Evolutionary conservation across 2,329 filamentous ascomycete genomes (phyloP).

Genomic region (Alternaria novae-zelandiae): DNA sequence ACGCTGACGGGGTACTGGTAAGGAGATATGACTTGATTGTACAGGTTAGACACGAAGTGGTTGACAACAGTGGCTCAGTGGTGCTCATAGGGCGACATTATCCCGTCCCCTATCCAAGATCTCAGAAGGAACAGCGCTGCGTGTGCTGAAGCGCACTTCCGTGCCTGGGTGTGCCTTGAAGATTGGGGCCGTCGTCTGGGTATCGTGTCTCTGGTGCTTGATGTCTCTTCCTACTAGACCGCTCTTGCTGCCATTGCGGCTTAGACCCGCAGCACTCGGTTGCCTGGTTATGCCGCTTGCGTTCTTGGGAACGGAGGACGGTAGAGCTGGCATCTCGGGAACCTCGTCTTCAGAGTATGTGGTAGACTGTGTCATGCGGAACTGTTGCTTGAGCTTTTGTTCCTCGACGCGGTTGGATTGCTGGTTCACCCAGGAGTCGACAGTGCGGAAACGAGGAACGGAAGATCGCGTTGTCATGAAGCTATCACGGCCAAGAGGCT

Average conservation of each 20-base stretch:
- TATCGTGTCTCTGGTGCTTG: conserved; percentile 45
- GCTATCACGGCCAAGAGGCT: conserved; percentile 39
- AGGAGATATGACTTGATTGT: neutral
- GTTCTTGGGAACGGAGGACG: conserved; percentile 35
- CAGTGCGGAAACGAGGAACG: conserved; percentile 49
- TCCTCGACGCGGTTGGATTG: conserved; percentile 48
- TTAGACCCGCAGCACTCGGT: conserved; percentile 17
- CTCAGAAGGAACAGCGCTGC: conserved; percentile 47
- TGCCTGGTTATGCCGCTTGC: conserved; percentile 13
- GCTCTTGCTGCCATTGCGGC: conserved; percentile 8
- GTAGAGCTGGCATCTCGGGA: conserved; percentile 19
- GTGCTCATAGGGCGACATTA: conserved; percentile 26
- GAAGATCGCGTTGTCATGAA: conserved; percentile 47
- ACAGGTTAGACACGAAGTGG: neutral
- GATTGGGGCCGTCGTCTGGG: conserved; percentile 49
- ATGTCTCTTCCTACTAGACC: conserved; percentile 40
- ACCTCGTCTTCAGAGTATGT: conserved; percentile 30
- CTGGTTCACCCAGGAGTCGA: conserved; percentile 51
- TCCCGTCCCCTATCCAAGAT: conserved; percentile 43
- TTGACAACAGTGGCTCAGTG: neutral
- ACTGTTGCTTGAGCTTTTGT: conserved; percentile 44
- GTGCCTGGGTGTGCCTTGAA: conserved; percentile 50
- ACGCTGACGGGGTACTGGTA: conserved; percentile 6
- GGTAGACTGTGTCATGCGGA: conserved; percentile 39
- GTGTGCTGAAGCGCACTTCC: conserved; percentile 48